These are phyloP conservation scores for Ogataea hybrid DNA, from an alignment of 1,139 yeast species.

Conservation along the genomic window DNA sequence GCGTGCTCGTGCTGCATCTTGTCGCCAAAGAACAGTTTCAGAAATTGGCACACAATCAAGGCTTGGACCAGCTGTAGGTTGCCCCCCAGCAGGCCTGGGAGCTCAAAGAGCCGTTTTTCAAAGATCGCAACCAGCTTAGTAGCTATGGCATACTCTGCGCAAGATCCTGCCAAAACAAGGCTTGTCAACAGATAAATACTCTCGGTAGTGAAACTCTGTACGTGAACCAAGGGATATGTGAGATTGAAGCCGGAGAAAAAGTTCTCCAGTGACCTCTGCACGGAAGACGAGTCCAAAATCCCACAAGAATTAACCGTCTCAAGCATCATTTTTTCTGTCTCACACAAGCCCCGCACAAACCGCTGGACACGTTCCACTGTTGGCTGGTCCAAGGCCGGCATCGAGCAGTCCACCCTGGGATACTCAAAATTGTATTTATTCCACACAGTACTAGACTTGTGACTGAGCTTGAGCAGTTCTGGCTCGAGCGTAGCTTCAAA, in stretches of 20 bases:
- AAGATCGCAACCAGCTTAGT: not conserved
- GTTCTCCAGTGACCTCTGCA: conserved; percentile 9
- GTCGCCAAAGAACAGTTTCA: conserved; percentile 21
- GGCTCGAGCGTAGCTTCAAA: conserved; percentile 4
- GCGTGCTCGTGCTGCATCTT: conserved; percentile 18
- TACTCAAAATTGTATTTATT: conserved; percentile 1
- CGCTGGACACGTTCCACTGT: not conserved
- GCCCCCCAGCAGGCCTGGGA: not conserved
- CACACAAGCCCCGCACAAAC: not conserved
- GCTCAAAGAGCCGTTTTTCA: not conserved
- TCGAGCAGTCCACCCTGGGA: not conserved
- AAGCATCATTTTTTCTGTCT: too few relatives aligned
- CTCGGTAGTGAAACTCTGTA: conserved; percentile 16
- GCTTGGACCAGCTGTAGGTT: conserved; percentile 19
- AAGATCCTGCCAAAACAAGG: conserved; percentile 22
- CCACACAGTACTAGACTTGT: not conserved
- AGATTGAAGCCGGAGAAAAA: conserved; percentile 24
- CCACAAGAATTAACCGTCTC: too few relatives aligned
- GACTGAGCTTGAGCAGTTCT: not conserved
- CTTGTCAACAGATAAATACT: conserved; percentile 15
- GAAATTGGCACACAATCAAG: conserved; percentile 23
- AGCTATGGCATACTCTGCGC: conserved; percentile 1
- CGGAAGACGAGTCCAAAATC: too few relatives aligned
- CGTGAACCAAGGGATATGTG: conserved; percentile 27
- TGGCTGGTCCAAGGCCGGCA: not conserved